Evolutionary conservation across 106 monocot species (phyloP).

Genomic region (Iris macrosiphon): DNA sequence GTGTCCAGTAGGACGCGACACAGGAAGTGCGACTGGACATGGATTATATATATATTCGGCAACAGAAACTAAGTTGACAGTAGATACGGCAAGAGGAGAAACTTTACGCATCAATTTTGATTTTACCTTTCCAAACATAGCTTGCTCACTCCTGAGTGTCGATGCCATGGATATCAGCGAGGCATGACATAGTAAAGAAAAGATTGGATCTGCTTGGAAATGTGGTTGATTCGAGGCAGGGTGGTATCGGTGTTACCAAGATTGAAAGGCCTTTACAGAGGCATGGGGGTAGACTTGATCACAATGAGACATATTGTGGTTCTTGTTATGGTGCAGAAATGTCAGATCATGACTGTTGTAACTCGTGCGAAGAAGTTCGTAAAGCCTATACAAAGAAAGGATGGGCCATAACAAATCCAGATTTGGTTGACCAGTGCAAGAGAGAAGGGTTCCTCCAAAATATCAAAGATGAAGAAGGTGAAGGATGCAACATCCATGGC

Average conservation of each 20-base stretch:
- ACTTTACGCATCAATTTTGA: slow-evolving; percentile 86
- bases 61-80: slow-evolving; percentile 63
- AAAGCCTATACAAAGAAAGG: slow-evolving; percentile 96
- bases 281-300: slow-evolving; percentile 56
- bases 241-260: slow-evolving; percentile 76
- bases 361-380: slow-evolving; percentile 97
- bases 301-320: slow-evolving; percentile 52
- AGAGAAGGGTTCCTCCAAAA: slow-evolving; percentile 81
- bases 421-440: slow-evolving; percentile 94
- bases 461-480: slow-evolving; percentile 83
- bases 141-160: slow-evolving; percentile 75
- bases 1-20: too few species aligned
- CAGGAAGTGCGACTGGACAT: too few species aligned
- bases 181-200: slow-evolving; percentile 91
- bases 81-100: slow-evolving; percentile 82
- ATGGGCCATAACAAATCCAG: slow-evolving; percentile 84
- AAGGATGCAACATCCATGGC: slow-evolving; percentile 89
- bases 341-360: slow-evolving; percentile 95
- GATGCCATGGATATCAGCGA: slow-evolving; percentile 92
- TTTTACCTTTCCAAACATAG: slow-evolving; percentile 70
- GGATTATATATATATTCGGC: slow-evolving; percentile 57
- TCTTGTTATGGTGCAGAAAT: slow-evolving; percentile 60
- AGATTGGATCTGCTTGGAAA: slow-evolving; percentile 83
- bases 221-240: slow-evolving; percentile 63
- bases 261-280: slow-evolving; percentile 47